phyloP scores from a whole-genome alignment of 2,329 filamentous ascomycete genomes.

The Calycina herbarum region DNA sequence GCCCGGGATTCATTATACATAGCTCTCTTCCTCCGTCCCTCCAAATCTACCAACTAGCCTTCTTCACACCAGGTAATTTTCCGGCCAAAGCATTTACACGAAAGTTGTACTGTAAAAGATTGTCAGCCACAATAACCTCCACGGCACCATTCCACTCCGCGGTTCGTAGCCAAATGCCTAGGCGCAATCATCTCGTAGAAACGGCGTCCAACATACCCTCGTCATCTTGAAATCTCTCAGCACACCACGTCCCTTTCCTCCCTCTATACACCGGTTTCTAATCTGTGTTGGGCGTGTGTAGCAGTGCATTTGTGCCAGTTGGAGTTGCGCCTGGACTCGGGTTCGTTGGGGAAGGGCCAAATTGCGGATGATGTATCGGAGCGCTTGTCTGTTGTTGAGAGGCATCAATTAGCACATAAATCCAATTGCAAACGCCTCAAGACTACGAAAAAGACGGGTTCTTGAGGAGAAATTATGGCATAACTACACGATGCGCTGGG shows the following conservation, averaged over 20 bases:
- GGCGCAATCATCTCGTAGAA: neutral
- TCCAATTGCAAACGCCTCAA: neutral
- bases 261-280: conserved; percentile 87
- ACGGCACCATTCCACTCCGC: neutral
- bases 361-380: conserved; percentile 92
- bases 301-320: conserved; percentile 91
- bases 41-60: conserved; percentile 82
- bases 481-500: neutral
- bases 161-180: neutral
- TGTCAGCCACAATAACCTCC: conserved; percentile 26
- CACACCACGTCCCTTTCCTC: conserved; percentile 88
- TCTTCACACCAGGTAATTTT: conserved; percentile 86
- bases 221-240: conserved; percentile 90
- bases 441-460: neutral
- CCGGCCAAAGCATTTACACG: conserved; percentile 84
- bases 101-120: conserved; percentile 75
- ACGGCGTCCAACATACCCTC: conserved; percentile 64
- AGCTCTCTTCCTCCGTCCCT: neutral
- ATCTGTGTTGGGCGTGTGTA: conserved; percentile 95
- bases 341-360: conserved; percentile 78
- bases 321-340: conserved; percentile 88
- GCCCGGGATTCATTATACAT: too few relatives aligned
- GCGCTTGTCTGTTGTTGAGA: conserved; percentile 68
- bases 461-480: neutral
- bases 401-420: neutral